Conservation (phyloP, 306 rosid genomes). For the Vigna trinervia region DNA sequence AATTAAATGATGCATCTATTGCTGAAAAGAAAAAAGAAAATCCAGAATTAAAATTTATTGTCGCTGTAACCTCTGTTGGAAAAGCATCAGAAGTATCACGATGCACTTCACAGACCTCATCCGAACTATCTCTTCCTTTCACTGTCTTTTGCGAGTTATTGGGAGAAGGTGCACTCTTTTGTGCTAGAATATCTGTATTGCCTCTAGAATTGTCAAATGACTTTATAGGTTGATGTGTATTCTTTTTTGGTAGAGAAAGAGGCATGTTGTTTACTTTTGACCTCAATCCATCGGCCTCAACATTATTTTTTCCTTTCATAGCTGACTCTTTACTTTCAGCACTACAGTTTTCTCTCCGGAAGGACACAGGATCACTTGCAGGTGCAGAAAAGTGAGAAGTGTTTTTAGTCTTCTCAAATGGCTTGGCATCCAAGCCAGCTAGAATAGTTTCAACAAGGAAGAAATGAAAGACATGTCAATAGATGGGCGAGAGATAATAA, state of each 20-base stretch:
- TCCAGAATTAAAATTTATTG: constrained; percentile 36
- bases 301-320: constrained; percentile 59
- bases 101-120: constrained; percentile 55
- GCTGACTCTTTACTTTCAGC: constrained; percentile 66
- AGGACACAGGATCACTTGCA: constrained; percentile 47
- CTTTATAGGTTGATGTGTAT: constrained; percentile 48
- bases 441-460: constrained; percentile 46
- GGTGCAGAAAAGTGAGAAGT: constrained; percentile 56
- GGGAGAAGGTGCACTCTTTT: constrained; percentile 55
- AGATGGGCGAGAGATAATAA: constrained; percentile 31
- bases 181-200: constrained; percentile 54
- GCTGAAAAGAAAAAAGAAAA: not conserved
- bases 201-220: constrained; percentile 50
- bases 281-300: constrained; percentile 56
- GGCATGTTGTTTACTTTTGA: constrained; percentile 62
- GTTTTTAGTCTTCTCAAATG: constrained; percentile 68
- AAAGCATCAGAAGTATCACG: constrained; percentile 69
- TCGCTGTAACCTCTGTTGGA: constrained; percentile 83
- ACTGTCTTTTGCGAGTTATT: constrained; percentile 50
- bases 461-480: constrained; percentile 47
- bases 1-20: constrained; percentile 10
- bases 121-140: constrained; percentile 55
- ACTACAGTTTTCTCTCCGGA: constrained; percentile 55
- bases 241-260: constrained; percentile 53
- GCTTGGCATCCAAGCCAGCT: constrained; percentile 70